Conservation (phyloP, 2,329 filamentous ascomycete species). For the Colletotrichum sp. region DNA sequence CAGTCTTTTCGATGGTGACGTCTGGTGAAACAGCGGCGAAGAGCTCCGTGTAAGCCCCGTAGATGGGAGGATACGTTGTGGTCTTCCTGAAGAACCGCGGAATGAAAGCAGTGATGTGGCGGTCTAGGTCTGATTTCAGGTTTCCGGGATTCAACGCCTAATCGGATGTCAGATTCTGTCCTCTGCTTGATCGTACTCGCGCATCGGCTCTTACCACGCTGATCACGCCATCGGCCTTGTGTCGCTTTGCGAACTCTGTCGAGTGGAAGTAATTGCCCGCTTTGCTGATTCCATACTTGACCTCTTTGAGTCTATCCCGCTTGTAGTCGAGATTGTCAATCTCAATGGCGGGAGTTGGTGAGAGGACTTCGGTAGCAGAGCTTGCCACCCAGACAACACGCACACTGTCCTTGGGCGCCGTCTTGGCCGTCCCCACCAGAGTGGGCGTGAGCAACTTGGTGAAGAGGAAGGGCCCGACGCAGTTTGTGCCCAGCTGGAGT, state of each 20-base stretch:
- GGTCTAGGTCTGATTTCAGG: conserved; percentile 38
- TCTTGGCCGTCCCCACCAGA: conserved; percentile 33
- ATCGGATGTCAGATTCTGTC: neutral
- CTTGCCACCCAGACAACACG: conserved; percentile 38
- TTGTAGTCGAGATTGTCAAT: conserved; percentile 32
- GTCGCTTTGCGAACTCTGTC: conserved; percentile 31
- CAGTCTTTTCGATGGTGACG: conserved; percentile 41
- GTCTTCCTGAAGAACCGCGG: conserved; percentile 10
- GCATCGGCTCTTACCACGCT: conserved; percentile 15
- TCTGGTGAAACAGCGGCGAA: conserved; percentile 50
- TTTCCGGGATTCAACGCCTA: conserved; percentile 43
- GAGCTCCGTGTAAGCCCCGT: conserved; percentile 53
- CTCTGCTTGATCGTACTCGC: neutral
- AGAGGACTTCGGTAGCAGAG: conserved; percentile 29
- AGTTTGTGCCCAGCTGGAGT: conserved; percentile 45
- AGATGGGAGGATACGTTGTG: conserved; percentile 29
- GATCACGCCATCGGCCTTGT: conserved; percentile 26
- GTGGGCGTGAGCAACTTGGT: conserved; percentile 41
- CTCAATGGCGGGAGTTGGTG: conserved; percentile 26
- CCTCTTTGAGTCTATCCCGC: conserved; percentile 23
- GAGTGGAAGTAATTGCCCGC: conserved; percentile 35
- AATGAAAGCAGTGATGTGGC: conserved; percentile 18
- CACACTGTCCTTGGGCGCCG: conserved; percentile 30
- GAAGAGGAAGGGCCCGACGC: conserved; percentile 42
- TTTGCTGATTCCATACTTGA: conserved; percentile 37